Conservation (phyloP, 208 protist genomes). For the Trypanosoma vivax region DNA sequence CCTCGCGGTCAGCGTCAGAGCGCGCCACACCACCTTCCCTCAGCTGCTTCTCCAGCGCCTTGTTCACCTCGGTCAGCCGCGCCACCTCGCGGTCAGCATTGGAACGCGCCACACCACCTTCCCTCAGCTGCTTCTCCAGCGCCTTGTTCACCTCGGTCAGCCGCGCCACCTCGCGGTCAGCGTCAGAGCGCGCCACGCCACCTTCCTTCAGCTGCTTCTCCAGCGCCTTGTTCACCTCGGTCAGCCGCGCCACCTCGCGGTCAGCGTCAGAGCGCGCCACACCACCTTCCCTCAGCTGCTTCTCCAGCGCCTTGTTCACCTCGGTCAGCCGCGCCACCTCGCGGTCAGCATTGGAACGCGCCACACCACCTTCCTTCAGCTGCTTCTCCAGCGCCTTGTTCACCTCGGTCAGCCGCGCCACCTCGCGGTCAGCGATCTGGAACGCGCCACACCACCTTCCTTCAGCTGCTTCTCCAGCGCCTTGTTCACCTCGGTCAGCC, state of each 20-base stretch:
- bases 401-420: not conserved
- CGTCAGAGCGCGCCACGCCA: not conserved
- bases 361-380: not conserved
- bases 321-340: not conserved
- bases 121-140: conserved; percentile 12
- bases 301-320: not conserved
- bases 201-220: conserved; percentile 2
- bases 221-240: not conserved
- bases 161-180: not conserved
- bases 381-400: not conserved
- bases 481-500: not conserved
- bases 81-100: not conserved
- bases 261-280: not conserved
- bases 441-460: not conserved
- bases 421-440: not conserved
- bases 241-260: not conserved
- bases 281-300: not conserved
- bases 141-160: conserved; percentile 1
- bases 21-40: not conserved
- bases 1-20: not conserved
- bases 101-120: not conserved
- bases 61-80: not conserved
- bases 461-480: not conserved
- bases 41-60: not conserved
- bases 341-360: not conserved